phyloP scores from a whole-genome alignment of 768 basidiomycete species.

The Asterophora lycoperdoides region DNA sequence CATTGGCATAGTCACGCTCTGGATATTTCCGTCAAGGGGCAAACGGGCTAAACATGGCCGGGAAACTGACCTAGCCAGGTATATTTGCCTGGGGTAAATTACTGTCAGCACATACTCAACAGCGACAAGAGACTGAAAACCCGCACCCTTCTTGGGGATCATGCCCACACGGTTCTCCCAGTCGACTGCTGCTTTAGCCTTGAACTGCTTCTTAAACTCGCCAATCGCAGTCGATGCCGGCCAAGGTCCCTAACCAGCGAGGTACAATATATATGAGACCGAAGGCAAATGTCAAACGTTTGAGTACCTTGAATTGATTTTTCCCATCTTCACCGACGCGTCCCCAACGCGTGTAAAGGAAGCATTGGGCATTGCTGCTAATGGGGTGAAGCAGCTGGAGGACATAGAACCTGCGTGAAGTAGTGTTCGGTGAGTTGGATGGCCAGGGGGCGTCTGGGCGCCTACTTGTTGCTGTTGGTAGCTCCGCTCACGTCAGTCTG shows the following conservation, averaged over 20 bases:
- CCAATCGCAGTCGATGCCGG: conserved; percentile 32
- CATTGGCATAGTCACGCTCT: conserved; percentile 55
- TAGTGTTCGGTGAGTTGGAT: not conserved
- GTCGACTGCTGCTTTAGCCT: conserved; percentile 41
- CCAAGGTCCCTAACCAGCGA: conserved; percentile 42
- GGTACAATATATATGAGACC: not conserved
- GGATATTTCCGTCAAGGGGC: not conserved
- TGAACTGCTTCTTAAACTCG: conserved; percentile 62
- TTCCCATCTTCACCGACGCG: conserved; percentile 56
- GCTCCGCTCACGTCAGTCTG: conserved; percentile 49
- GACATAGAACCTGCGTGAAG: conserved; percentile 47
- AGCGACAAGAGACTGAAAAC: not conserved
- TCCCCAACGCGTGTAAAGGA: conserved; percentile 56
- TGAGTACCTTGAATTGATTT: conserved; percentile 42
- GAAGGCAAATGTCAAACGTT: not conserved
- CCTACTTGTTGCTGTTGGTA: conserved; percentile 55
- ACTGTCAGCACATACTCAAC: not conserved
- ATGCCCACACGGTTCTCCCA: conserved; percentile 53
- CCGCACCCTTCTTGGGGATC: conserved; percentile 45
- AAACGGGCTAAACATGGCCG: not conserved
- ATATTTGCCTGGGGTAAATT: conserved; percentile 48
- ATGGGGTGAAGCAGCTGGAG: conserved; percentile 52
- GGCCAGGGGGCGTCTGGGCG: not conserved
- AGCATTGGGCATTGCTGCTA: conserved; percentile 30
- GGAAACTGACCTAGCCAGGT: conserved; percentile 47